Base-by-base conservation (phyloP, 1,284 basidiomycete genomes). In the Puccinia horiana region DNA sequence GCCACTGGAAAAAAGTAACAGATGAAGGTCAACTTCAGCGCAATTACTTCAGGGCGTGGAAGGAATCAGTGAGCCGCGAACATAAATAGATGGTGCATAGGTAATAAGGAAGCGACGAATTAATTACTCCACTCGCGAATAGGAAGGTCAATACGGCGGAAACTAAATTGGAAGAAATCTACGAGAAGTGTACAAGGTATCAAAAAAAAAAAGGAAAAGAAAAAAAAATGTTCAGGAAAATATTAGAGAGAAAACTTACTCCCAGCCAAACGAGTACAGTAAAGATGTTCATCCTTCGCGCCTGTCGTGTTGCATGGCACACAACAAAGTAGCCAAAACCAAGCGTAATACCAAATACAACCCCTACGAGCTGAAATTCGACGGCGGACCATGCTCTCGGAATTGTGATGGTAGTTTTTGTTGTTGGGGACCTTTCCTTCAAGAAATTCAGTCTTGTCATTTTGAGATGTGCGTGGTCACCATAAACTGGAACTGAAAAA, bases 291-390 rank as follows among this genome's bases (percentile, higher is more conserved):
- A 69, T 29, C 20, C 29, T 69, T 29, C 65, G 23, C 11, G 65
- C 65, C 23, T 69, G 65, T 29, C 65, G n/a, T 26, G 65, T 5
- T 6, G 65, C 65, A n/a, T 69, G 65, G 29, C 65, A 69, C 0
- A 69, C 42, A 3, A 69, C 65, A 29, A 69, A 69, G 42, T 69
- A 69, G 20, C 65, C 65, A 16, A 69, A 69, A 42, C 65, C 65
- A 26, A 69, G 65, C 8, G 65, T 69, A 42, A 69, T 69, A 8
- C 65, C 65, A 18, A 69, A 69, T 1, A 69, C n/a, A n/a, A 69
- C 65, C 23, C 65, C 65, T 12, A 69, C 65, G n/a, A 69, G 42
- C 26, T 69, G 65, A 18, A 69, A 69, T 47, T 69, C 65, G 42
- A n/a, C 23, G 23, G 65, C 26, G n/a, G 65, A 42, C 65, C 65